Conservation (phyloP, 768 basidiomycete species). For the Chalciporus piperatus region DNA sequence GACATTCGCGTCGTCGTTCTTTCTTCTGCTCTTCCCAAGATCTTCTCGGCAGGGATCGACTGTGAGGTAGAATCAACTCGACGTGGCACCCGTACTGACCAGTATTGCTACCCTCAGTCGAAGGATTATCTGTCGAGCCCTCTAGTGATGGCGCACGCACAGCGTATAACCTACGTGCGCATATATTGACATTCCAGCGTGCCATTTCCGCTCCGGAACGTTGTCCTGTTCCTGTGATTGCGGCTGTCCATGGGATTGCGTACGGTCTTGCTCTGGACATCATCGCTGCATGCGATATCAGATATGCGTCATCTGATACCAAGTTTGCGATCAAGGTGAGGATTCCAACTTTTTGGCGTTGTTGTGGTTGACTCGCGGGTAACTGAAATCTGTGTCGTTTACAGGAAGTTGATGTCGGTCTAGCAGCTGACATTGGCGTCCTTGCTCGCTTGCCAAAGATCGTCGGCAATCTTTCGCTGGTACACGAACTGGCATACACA, state of each 20-base stretch:
- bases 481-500: slow-evolving; percentile 75
- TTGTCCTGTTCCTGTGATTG: slow-evolving; percentile 79
- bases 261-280: slow-evolving; percentile 82
- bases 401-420: slow-evolving; percentile 83
- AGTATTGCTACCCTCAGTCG: background rate
- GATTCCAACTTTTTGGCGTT: background rate
- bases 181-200: slow-evolving; percentile 61
- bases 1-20: slow-evolving; percentile 73
- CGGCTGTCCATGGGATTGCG: slow-evolving; percentile 66
- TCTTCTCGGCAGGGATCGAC: slow-evolving; percentile 85
- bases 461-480: slow-evolving; percentile 67
- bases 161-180: slow-evolving; percentile 46
- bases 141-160: slow-evolving; percentile 49
- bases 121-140: slow-evolving; percentile 28
- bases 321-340: slow-evolving; percentile 72
- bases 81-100: background rate
- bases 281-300: slow-evolving; percentile 66
- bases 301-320: slow-evolving; percentile 62
- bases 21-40: slow-evolving; percentile 63
- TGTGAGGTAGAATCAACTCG: slow-evolving; percentile 37
- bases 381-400: background rate
- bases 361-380: background rate
- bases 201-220: slow-evolving; percentile 66
- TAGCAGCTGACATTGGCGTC: slow-evolving; percentile 87
- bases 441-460: slow-evolving; percentile 80